Evolutionary conservation across 768 basidiomycete species (phyloP).

Genomic region (Trametes cubensis): DNA sequence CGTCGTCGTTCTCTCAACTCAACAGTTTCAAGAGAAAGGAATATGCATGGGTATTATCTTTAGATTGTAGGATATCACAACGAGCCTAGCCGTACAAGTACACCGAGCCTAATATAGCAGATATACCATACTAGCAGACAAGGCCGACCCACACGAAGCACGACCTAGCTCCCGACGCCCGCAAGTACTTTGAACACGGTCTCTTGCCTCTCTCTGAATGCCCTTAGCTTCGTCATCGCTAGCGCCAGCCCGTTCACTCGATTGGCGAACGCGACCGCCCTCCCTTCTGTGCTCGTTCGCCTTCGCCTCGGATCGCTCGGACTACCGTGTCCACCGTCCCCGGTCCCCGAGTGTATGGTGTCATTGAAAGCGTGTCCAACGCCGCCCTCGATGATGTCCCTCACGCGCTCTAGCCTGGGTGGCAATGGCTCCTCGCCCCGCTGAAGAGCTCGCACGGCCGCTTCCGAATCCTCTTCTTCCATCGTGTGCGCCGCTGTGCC

Average conservation of each 20-base stretch:
- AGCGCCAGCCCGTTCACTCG: conserved; percentile 75
- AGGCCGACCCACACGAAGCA: too few relatives aligned
- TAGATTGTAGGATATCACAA: too few relatives aligned
- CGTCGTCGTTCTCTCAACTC: too few relatives aligned
- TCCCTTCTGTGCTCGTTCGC: conserved; percentile 48
- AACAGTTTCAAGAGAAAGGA: too few relatives aligned
- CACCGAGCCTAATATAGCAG: too few relatives aligned
- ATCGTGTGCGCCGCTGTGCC: conserved; percentile 27
- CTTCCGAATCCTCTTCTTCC: conserved; percentile 32
- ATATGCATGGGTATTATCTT: too few relatives aligned
- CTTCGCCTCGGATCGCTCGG: conserved; percentile 27
- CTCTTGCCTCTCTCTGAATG: conserved; percentile 73
- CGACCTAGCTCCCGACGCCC: conserved; percentile 36
- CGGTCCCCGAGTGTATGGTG: not conserved
- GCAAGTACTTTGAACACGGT: conserved; percentile 70
- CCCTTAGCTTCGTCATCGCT: conserved; percentile 65
- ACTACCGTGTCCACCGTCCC: not conserved
- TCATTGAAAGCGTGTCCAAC: conserved; percentile 27
- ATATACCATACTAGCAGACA: too few relatives aligned
- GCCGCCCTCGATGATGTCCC: conserved; percentile 29
- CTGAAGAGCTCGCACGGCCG: conserved; percentile 25
- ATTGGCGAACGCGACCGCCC: conserved; percentile 75
- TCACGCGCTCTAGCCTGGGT: conserved; percentile 30
- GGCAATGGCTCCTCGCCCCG: conserved; percentile 21
- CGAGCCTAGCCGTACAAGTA: too few relatives aligned